Evolutionary conservation across 768 basidiomycete genomes (phyloP), one percentile per base, ranked within the genome.

Genomic region (Lentinus tigrinus): DNA sequence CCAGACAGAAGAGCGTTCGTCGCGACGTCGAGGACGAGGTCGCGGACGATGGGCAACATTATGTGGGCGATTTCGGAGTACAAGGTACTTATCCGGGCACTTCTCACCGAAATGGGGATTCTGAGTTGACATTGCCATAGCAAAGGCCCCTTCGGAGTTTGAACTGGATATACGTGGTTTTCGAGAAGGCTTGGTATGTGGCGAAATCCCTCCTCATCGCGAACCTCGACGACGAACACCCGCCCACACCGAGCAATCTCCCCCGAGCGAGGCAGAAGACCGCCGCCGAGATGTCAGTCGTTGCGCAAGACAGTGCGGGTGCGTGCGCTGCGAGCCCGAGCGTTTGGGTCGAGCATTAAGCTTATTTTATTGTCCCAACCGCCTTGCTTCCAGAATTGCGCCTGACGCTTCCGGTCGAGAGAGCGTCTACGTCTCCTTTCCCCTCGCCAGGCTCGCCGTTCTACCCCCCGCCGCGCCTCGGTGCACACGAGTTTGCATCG

Each of bases 381-480:
- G n/a, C n/a, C n/a, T n/a, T n/a, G n/a, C n/a, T n/a, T 38, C 39
- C 58, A 69, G 70, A 70, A 44, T 42, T 63, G 51, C 66, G 65
- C 57, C 63, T 72, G n/a, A 67, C 68, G 27, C 63, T 72, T 17
- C 61, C 67, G 27, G 58, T 83, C 36, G 78, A 81, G 60, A 68
- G 71, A 23, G 74, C 79, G 9, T 77, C 81, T 17, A 65, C 72
- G 0, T 74, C 75, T 36, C 78, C 79, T 2, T 80, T 80, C 72
- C 87, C 87, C 0, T 86, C 85, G 0, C 88, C 88, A 3, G 83
- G 83, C 0, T 86, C 84, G 5, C 77, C 84, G 0, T 89, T 89
- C 63, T 65, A 88, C 2, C 85, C 88, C 2, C 88, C 88, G 3
- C 87, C 88, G 3, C 77, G 81, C 4, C 85, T 84, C 1, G 81